These are phyloP conservation scores for Torulaspora quercuum DNA, from an alignment of 805 yeast genomes.

Conservation along the genomic window DNA sequence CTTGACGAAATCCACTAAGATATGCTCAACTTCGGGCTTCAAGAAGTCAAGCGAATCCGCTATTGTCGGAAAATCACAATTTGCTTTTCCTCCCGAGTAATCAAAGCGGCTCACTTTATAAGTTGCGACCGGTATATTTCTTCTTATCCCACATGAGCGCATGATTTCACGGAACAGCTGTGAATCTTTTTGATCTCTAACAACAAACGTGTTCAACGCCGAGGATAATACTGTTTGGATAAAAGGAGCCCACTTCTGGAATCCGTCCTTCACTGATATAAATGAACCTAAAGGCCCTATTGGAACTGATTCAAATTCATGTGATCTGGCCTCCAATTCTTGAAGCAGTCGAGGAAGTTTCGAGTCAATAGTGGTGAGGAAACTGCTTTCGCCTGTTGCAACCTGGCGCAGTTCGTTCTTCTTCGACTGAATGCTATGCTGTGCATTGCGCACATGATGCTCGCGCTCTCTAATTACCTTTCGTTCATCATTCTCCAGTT, in stretches of 20 bases:
- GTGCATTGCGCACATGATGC: conserved; percentile 13
- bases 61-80: conserved; percentile 43
- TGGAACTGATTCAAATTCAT: conserved; percentile 49
- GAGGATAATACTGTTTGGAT: conserved; percentile 54
- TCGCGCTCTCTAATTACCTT: conserved; percentile 12
- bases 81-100: conserved; percentile 46
- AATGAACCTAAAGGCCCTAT: conserved; percentile 77
- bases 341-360: conserved; percentile 42
- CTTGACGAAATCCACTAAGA: conserved; percentile 58
- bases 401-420: conserved; percentile 25
- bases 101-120: conserved; percentile 41
- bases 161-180: conserved; percentile 39
- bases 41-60: conserved; percentile 58
- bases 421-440: conserved; percentile 17
- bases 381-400: conserved; percentile 31
- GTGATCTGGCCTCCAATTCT: conserved; percentile 39
- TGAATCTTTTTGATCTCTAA: conserved; percentile 60
- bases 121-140: conserved; percentile 49
- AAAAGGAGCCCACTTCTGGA: conserved; percentile 53
- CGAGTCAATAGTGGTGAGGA: conserved; percentile 50
- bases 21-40: conserved; percentile 52
- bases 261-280: conserved; percentile 54
- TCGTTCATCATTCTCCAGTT: conserved; percentile 21
- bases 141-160: conserved; percentile 32
- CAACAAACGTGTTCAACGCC: conserved; percentile 62